Percentiles rank a stretch among this genome's conserved stretches.
Evolutionary conservation across 73 alveolate genomes (phyloP).

Genomic region (Strombidium stylifer): DNA sequence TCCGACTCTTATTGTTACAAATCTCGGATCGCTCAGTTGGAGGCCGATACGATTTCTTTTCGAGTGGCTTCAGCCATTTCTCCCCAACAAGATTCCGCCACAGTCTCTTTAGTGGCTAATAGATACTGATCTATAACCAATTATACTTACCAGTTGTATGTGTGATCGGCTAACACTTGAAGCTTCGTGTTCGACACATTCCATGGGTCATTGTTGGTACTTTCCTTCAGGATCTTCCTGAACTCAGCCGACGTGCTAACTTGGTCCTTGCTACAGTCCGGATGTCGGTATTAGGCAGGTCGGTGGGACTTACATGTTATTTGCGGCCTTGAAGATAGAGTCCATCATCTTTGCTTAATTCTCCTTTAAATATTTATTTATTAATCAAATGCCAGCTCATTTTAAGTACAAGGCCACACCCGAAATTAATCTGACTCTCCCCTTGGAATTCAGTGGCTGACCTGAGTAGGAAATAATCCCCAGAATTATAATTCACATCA

Average conservation of each 20-base stretch:
- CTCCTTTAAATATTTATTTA: neutral
- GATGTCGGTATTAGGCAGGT: neutral
- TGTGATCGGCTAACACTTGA: conserved; percentile 59
- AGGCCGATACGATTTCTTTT: too few relatives aligned
- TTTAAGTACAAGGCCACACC: too few relatives aligned
- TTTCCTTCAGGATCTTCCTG: conserved; percentile 50
- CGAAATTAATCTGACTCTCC: too few relatives aligned
- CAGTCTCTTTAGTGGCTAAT: too few relatives aligned
- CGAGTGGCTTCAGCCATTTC: too few relatives aligned
- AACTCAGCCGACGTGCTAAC: conserved; percentile 38
- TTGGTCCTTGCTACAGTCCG: conserved; percentile 33
- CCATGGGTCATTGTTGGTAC: conserved; percentile 67
- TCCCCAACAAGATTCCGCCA: too few relatives aligned
- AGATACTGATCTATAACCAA: neutral
- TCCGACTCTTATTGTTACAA: too few relatives aligned
- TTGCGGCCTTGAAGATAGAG: conserved; percentile 51
- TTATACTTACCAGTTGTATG: conserved; percentile 59
- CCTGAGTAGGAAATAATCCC: too few relatives aligned
- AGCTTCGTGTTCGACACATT: conserved; percentile 56
- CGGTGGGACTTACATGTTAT: conserved; percentile 19
- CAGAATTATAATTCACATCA: too few relatives aligned
- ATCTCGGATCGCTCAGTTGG: too few relatives aligned
- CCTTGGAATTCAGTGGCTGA: too few relatives aligned
- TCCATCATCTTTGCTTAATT: conserved; percentile 31
- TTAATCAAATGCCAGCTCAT: too few relatives aligned